Conservation (phyloP, 306 rosid species). For the Luffa acutangula region DNA sequence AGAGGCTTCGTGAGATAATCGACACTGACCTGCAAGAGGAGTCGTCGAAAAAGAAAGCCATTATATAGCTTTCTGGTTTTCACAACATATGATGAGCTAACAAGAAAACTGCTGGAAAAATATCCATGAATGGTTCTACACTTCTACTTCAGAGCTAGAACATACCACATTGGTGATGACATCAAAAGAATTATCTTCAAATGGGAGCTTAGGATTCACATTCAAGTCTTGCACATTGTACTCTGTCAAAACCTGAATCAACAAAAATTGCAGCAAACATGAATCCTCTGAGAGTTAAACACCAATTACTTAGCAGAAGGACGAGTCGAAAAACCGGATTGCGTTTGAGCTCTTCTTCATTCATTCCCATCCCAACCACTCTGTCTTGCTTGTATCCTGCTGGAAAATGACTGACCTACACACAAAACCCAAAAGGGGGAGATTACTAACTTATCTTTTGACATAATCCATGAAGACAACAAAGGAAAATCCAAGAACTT, state of each 20-base stretch:
- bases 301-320: not conserved
- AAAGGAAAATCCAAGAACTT: not conserved
- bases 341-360: slow-evolving; percentile 65
- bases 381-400: slow-evolving; percentile 71
- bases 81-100: too few relatives aligned
- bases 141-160: not conserved
- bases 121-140: not conserved
- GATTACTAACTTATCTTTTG: not conserved
- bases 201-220: slow-evolving; percentile 53
- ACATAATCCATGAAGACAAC: not conserved
- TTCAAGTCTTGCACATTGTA: slow-evolving; percentile 62
- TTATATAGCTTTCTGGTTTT: not conserved
- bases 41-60: not conserved
- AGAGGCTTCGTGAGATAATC: slow-evolving; percentile 70
- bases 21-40: slow-evolving; percentile 60
- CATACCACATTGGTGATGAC: slow-evolving; percentile 69
- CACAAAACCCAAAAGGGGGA: slow-evolving; percentile 11
- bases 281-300: not conserved
- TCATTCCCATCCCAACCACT: slow-evolving; percentile 67
- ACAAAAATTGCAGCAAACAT: slow-evolving; percentile 1
- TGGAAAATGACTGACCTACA: slow-evolving; percentile 83
- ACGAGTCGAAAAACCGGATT: slow-evolving; percentile 37
- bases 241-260: slow-evolving; percentile 57
- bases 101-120: not conserved
- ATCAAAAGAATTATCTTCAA: slow-evolving; percentile 63